phyloP scores from a whole-genome alignment of 1,139 yeast genomes.

The Wickerhamomyces sp. region DNA sequence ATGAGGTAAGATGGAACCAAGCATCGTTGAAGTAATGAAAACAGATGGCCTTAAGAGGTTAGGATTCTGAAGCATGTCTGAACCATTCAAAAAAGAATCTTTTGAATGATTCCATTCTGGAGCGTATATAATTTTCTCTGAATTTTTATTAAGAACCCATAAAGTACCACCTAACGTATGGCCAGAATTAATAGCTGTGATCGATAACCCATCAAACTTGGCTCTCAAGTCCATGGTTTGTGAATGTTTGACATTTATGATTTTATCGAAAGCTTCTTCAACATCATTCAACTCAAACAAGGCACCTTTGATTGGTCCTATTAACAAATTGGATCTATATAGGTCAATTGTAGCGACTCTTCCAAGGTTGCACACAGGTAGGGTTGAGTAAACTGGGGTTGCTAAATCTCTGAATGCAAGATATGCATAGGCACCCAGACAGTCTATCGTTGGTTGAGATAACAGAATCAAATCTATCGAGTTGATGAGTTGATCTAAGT shows the following conservation, averaged over 20 bases:
- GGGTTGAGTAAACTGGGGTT: conserved; percentile 79
- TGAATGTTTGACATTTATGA: conserved; percentile 67
- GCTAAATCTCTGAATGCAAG: conserved; percentile 65
- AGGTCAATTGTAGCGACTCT: conserved; percentile 78
- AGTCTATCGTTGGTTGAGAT: conserved; percentile 83
- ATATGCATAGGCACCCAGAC: conserved; percentile 74
- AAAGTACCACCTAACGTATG: conserved; percentile 83
- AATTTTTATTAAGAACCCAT: conserved; percentile 72
- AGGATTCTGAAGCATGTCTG: conserved; percentile 64
- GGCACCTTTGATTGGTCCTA: conserved; percentile 68
- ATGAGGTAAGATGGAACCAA: conserved; percentile 65
- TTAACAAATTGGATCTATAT: conserved; percentile 64
- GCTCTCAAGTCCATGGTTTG: conserved; percentile 62
- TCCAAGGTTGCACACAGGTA: conserved; percentile 86
- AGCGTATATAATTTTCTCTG: conserved; percentile 80
- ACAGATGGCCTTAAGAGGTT: conserved; percentile 78
- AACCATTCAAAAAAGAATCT: conserved; percentile 78
- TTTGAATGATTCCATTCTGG: conserved; percentile 95
- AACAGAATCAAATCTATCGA: conserved; percentile 64
- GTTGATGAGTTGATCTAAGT: conserved; percentile 41
- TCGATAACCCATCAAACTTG: conserved; percentile 54
- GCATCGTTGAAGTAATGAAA: conserved; percentile 69
- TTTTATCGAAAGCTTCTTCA: conserved; percentile 71
- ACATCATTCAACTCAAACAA: conserved; percentile 67
- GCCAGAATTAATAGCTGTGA: conserved; percentile 89